Evolutionary conservation across 1,284 basidiomycete genomes (phyloP).

Genomic region (Malassezia vespertilionis): DNA sequence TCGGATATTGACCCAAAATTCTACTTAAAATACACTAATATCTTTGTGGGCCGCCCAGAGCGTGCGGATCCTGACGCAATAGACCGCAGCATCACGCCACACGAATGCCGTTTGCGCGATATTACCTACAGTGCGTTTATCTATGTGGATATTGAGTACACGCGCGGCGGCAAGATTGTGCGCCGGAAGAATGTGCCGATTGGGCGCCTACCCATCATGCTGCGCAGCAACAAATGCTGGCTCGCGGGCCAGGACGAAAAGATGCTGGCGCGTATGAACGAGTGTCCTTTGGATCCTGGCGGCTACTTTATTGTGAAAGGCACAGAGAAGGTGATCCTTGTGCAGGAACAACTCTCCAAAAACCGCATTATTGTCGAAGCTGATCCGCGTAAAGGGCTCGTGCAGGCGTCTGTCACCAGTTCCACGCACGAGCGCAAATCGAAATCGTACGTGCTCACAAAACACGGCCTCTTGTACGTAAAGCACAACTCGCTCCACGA

Average conservation of each 20-base stretch:
- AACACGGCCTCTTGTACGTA: constrained; percentile 84
- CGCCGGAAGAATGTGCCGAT: constrained; percentile 74
- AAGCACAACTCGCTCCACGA: constrained; percentile 98
- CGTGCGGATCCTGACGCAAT: constrained; percentile 64
- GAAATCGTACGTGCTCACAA: constrained; percentile 93
- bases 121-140: constrained; percentile 91
- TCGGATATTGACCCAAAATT: constrained; percentile 96
- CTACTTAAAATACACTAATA: constrained; percentile 93
- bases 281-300: constrained; percentile 95
- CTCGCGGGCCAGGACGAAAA: constrained; percentile 66
- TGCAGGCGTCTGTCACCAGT: constrained; percentile 83
- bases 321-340: constrained; percentile 97
- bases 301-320: constrained; percentile 99
- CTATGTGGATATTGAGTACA: constrained; percentile 89
- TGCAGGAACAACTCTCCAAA: constrained; percentile 97
- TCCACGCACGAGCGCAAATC: constrained; percentile 98
- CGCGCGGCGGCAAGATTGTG: constrained; percentile 78
- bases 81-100: constrained; percentile 79
- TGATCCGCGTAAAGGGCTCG: constrained; percentile 67
- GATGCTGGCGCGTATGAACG: constrained; percentile 81
- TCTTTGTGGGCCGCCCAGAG: constrained; percentile 65
- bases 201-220: constrained; percentile 90
- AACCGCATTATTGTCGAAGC: constrained; percentile 95
- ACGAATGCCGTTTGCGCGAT: constrained; percentile 93
- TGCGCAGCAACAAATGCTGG: constrained; percentile 76